Evolutionary conservation across 768 basidiomycete genomes (phyloP), one percentile per base, ranked within the genome.

Genomic region (Daedaleopsis nitida): DNA sequence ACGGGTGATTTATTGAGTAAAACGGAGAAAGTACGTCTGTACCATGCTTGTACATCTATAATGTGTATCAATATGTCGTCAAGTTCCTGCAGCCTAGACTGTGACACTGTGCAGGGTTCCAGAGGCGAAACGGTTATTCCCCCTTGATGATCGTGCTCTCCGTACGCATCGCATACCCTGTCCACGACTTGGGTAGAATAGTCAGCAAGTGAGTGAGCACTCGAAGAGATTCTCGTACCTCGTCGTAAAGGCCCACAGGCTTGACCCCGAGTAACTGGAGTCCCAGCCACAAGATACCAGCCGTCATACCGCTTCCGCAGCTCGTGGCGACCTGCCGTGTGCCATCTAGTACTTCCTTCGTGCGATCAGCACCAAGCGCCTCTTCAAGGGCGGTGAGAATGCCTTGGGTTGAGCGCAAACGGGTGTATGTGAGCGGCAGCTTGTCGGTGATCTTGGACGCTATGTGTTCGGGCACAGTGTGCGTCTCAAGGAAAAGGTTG

Each of bases 221-320:
- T 48, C 21, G 7, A 53, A 19, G 9, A 1, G 66, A 62, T 3
- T 32, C 27, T 32, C 85, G 53, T 70, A 96, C 95, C 85, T 99
- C 97, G 66, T 99, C 97, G 70, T 98, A 99, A 12, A 98, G 73
- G n/a, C 83, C 83, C 43, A 89, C 77, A 23, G 78, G 77, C 55
- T 61, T 73, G 5, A 84, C 83, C 14, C 86, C 87, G 49, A 94
- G 68, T 39, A 90, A 68, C 72, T 90, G 85, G 63, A 97, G 78
- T n/a, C 93, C 95, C 59, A 98, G 80, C 96, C 97, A 98, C 7
- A 98, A 80, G 14, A 98, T 80, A 3, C 85, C 92, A 12, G 96
- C 96, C n/a, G 96, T 97, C 96, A 99, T 98, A 47, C 96, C 96
- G 70, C 93, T 96, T 53, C 96, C 96, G 76, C 96, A 99, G 60